Evolutionary conservation across 1,139 yeast species (phyloP).

Genomic region (Yamadazyma aaseri): DNA sequence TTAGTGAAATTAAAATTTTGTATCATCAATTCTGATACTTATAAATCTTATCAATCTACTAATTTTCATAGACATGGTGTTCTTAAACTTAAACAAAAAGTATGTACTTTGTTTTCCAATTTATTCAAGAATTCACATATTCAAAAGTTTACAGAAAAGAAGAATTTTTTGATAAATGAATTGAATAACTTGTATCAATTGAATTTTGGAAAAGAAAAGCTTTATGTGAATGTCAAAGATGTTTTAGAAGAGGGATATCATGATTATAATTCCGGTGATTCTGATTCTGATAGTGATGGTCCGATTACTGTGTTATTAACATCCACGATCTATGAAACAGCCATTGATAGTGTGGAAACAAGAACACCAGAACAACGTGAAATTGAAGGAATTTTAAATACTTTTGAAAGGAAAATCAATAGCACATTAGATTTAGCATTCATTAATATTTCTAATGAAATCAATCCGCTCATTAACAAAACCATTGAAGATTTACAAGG

Average conservation of each 20-base stretch:
- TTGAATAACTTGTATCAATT: constrained; percentile 25
- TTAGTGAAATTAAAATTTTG: constrained; percentile 4
- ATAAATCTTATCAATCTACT: constrained; percentile 1
- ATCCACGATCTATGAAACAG: constrained; percentile 28
- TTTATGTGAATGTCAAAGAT: constrained; percentile 17
- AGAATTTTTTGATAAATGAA: constrained; percentile 27
- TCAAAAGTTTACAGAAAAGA: constrained; percentile 18
- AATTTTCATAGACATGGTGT: constrained; percentile 1
- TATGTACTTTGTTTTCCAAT: constrained; percentile 6
- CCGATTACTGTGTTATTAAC: constrained; percentile 28
- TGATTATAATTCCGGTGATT: constrained; percentile 13
- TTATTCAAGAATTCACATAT: constrained; percentile 12
- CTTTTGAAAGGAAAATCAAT: constrained; percentile 37
- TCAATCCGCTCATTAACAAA: constrained; percentile 33
- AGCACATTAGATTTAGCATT: constrained; percentile 44
- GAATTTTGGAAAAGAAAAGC: constrained; percentile 11
- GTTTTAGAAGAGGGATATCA: constrained; percentile 18
- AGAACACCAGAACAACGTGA: constrained; percentile 16
- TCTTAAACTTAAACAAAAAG: neutral
- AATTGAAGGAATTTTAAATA: constrained; percentile 20
- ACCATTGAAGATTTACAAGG: constrained; percentile 35
- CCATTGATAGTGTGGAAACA: constrained; percentile 11
- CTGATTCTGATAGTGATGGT: constrained; percentile 17
- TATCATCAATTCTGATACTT: constrained; percentile 5
- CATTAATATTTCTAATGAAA: constrained; percentile 38